Base-by-base conservation (phyloP, 108 stramenopile genomes). In the Pseudonitzschia multiseries region DNA sequence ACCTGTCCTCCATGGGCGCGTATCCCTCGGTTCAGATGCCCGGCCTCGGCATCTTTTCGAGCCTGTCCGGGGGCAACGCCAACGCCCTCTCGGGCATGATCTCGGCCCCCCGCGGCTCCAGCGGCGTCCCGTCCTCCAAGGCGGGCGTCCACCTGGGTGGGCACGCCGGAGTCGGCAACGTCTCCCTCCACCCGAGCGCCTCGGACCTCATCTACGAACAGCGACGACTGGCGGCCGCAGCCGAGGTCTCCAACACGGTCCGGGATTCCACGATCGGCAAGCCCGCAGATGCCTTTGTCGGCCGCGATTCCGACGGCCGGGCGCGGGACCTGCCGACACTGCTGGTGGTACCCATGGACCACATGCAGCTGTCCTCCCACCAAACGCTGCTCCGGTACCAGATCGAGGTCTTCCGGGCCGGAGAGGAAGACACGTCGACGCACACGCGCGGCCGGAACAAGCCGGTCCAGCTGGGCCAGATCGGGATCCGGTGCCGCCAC, bases 401-500 rank as follows among this genome's bases (percentile, higher is more conserved):
- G 32, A 81, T 81, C 28, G 80, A 81, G 56, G 71, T 57, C 1
- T 81, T 81, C 48, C 66, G 70, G 13, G 75, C 80, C 56, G 44
- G 65, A 1, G 54, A 61, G 20, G 61, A 71, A 32, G 80, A 81
- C 41, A 32, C 65, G 0, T 69, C 68, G 10, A 76, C 66, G 20
- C 80, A 72, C 33, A 79, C 81, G 22, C 74, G 80, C 27, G 84
- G 84, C 0, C 36, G 84, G 36, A 85, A 85, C 75, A 85, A 85
- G 68, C 80, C 77, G 1, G 70, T 85, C 33, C 42, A 50, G 40
- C 24, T 78, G 15, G 85, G 86, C 24, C 93, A 94, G 68, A 78
- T 92, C 18, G 93, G 93, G 10, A 78, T 94, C 21, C 81, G 89
- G 12, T 94, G 93, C 60, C 81, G 80, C 8, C 91, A 90, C 70